Evolutionary conservation across 257 asterid species (phyloP), one percentile per base, ranked within the genome.

Genomic region (Perilla frutescens): DNA sequence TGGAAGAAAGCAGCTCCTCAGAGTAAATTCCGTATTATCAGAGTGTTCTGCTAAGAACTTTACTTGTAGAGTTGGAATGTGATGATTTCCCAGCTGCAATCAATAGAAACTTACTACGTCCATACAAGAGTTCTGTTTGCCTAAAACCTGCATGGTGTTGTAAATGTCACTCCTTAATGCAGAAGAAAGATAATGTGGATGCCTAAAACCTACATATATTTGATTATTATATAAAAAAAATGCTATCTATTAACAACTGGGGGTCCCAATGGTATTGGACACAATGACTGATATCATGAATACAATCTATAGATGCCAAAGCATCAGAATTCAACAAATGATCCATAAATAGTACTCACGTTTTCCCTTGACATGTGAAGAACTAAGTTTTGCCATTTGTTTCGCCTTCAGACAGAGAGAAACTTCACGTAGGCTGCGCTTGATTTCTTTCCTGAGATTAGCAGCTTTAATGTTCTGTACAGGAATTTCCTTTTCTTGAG

Each of bases 401-500:
- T 80, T 86, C 0, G 73, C 81, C 71, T 84, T 87, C 79, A 92
- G 72, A 76, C 87, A 82, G 43, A 75, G 81, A 53, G 88, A 81
- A 81, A 87, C 61, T 75, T 93, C 93, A 32, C 62, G 86, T 63
- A 92, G 73, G 66, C 76, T 82, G 57, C 77, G 83, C 80, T 79
- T 89, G 62, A 91, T 89, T 85, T 89, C 90, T 76, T 77, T 85
- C 82, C 80, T 84, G 62, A 83, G 75, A 72, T 79, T 74, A 74
- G 81, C 76, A 55, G 78, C 55, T 51, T 76, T 74, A 71, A 86
- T 82, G 70, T 70, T 70, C 67, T 74, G 83, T 66, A 60, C 34
- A 73, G 90, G 90, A 62, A 91, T 85, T n/a, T 77, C 82, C 66
- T 76, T 83, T 78, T 83, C 91, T 82, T 93, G 98, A 64, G 96